Evolutionary conservation across 257 asterid species (phyloP), one percentile per base, ranked within the genome.

Genomic region (Nicotiana otophora): DNA sequence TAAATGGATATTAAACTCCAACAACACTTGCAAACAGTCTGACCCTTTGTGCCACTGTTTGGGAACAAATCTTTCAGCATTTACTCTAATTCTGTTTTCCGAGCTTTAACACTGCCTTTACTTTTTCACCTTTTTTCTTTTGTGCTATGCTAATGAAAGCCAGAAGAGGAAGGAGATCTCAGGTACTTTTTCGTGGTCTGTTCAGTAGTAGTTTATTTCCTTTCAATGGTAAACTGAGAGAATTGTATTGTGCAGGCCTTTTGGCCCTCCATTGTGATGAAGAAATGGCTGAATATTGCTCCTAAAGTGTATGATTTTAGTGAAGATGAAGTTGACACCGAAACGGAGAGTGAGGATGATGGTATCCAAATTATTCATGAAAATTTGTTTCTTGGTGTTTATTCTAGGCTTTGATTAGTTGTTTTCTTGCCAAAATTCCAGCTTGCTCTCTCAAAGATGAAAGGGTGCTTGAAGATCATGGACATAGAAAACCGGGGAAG

Each of bases 221-320:
- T 20, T 62, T 55, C 64, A 60, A 33, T 61, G 6, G 30, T 11
- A 58, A 8, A 5, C 65, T 74, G 5, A 57, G 70, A 63, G 14
- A 39, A 48, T 55, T n/a, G 82, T 85, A 30, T 60, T 77, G 62
- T 54, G 39, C 89, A 93, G 98, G 39, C 97, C 31, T 95, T 94
- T 82, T 94, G 98, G 99, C 98, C 99, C 1, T 88, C 97, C 70
- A 86, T 92, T 84, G 97, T 95, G 91, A 91, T 95, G 97, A 94
- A 95, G 85, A 95, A 95, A 85, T 95, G 99, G 99, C 90, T 95
- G 57, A 95, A 95, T 80, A 91, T 95, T 65, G 85, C 88, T 88
- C 99, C 99, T 3, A 83, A 88, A 83, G 95, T 88, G 81, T 67
- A 89, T 74, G 98, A 95, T 77, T 95, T 95, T 72, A 95, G 99